Conservation (phyloP, 495 filamentous ascomycete genomes). For the Melanomma pulvis-pyrius region DNA sequence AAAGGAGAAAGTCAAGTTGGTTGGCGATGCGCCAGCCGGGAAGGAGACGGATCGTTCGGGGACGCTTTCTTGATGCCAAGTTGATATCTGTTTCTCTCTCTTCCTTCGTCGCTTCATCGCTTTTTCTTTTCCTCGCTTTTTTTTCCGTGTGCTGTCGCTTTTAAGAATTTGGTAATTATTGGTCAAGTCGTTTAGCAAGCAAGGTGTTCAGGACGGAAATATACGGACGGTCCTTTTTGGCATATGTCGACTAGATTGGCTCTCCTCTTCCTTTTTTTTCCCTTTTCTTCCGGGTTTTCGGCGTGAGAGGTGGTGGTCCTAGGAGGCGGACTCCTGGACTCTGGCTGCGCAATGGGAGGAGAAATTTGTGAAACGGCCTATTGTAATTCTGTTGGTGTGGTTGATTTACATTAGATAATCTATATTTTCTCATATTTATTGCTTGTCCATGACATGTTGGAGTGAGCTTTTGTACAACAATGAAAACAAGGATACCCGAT, state of each 20-base stretch:
- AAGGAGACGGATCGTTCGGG: constrained; percentile 19
- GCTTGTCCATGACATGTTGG: background rate
- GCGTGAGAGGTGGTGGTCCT: no score
- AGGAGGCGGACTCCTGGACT: no score
- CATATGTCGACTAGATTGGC: no score
- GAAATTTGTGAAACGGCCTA: background rate
- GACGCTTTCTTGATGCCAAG: constrained; percentile 24
- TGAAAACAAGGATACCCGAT: no score
- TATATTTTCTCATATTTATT: background rate
- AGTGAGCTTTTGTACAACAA: background rate
- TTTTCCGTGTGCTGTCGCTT: no score
- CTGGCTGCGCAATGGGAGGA: background rate
- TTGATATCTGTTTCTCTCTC: no score
- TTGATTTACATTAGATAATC: background rate
- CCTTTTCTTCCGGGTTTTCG: background rate
- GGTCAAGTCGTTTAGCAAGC: background rate
- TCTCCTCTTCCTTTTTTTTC: background rate
- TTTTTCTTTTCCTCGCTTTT: background rate
- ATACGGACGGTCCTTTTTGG: background rate
- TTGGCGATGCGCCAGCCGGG: constrained; percentile 24
- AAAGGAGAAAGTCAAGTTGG: constrained; percentile 9
- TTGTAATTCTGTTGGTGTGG: background rate
- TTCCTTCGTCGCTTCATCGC: background rate
- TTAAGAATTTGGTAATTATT: no score
- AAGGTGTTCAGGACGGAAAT: background rate